phyloP scores from a whole-genome alignment of 192 early-diverging fungal genomes.

The Coemansia nantahalensis region DNA sequence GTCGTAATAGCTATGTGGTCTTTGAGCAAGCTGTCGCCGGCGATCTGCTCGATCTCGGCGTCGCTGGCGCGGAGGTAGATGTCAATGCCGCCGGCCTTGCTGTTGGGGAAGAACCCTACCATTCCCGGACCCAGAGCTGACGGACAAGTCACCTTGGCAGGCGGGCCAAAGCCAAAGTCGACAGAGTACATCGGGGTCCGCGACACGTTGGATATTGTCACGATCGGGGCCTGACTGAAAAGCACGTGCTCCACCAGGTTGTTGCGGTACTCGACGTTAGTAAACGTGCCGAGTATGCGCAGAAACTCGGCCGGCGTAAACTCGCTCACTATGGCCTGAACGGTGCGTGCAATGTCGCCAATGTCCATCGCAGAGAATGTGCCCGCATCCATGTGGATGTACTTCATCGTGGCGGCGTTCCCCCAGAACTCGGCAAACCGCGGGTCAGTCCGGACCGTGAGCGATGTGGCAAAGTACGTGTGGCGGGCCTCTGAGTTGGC shows the following conservation, averaged over 20 bases:
- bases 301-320: slow-evolving; percentile 17
- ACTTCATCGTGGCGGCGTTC: slow-evolving; percentile 15
- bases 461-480: slow-evolving; percentile 17
- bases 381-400: neutral
- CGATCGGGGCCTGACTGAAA: neutral
- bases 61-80: neutral
- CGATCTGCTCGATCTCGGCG: neutral
- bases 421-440: slow-evolving; percentile 21
- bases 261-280: neutral
- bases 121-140: slow-evolving; percentile 1
- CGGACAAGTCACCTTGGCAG: slow-evolving; percentile 11
- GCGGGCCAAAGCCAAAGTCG: slow-evolving; percentile 21
- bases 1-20: slow-evolving; percentile 7
- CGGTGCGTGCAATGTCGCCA: neutral
- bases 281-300: slow-evolving; percentile 5
- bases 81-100: slow-evolving; percentile 16
- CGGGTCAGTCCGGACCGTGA: slow-evolving; percentile 9
- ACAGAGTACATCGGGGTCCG: slow-evolving; percentile 10
- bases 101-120: slow-evolving; percentile 5
- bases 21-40: slow-evolving; percentile 3
- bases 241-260: slow-evolving; percentile 4
- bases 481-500: neutral
- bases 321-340: slow-evolving; percentile 5
- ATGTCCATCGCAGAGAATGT: neutral
- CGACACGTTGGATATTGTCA: slow-evolving; percentile 18